Evolutionary conservation across 2,329 filamentous ascomycete genomes (phyloP).

Genomic region (Zelopaecilomyces penicillatus): DNA sequence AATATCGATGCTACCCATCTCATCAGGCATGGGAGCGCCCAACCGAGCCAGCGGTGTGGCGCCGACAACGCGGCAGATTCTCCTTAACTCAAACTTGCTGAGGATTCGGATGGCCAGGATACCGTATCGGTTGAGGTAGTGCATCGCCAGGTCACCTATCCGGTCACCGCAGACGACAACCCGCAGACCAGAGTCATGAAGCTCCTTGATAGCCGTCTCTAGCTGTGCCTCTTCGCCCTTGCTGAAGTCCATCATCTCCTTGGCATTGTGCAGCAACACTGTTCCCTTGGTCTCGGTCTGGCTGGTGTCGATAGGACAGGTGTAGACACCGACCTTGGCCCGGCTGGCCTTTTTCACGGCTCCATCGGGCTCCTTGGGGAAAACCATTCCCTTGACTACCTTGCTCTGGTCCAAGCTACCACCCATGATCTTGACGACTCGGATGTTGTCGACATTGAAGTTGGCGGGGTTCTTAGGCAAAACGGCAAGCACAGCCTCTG

Average conservation of each 20-base stretch:
- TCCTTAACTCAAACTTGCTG: conserved; percentile 94
- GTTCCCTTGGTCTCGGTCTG: conserved; percentile 99
- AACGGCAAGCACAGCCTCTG: conserved; percentile 76
- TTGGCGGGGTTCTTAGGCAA: conserved; percentile 90
- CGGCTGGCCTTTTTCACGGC: conserved; percentile 81
- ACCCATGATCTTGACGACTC: conserved; percentile 99
- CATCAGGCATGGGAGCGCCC: conserved; percentile 98
- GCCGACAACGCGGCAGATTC: conserved; percentile 90
- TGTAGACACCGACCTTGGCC: conserved; percentile 95
- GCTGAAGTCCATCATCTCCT: conserved; percentile 98
- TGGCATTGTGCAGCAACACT: conserved; percentile 89
- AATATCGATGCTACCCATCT: conserved; percentile 91
- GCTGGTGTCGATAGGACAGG: conserved; percentile 87
- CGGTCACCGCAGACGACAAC: conserved; percentile 88
- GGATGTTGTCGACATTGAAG: conserved; percentile 98
- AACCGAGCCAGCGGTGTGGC: conserved; percentile 93
- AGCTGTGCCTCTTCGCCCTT: conserved; percentile 93
- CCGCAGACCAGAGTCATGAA: conserved; percentile 85
- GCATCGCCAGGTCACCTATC: conserved; percentile 90
- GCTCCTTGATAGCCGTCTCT: conserved; percentile 85
- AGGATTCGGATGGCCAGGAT: conserved; percentile 95
- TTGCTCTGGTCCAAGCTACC: conserved; percentile 88
- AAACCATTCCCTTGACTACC: conserved; percentile 97
- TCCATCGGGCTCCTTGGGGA: conserved; percentile 90
- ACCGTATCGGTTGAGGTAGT: conserved; percentile 96